Conservation (phyloP, 2,329 filamentous ascomycete species). For the Claviceps arundinis region DNA sequence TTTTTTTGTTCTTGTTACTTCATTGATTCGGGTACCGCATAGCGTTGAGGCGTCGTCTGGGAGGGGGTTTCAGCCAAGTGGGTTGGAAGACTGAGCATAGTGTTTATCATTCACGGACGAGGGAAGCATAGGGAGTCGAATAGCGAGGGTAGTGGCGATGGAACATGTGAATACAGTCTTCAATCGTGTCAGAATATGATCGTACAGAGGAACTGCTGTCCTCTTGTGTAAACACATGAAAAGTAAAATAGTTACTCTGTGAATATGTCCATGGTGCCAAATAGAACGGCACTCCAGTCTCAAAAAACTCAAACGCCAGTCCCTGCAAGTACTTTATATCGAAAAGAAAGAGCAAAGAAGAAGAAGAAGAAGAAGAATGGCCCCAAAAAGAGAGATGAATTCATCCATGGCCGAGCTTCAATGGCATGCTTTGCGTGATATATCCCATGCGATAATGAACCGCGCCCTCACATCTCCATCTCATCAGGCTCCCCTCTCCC, state of each 20-base stretch:
- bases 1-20: neutral
- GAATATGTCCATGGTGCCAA: neutral
- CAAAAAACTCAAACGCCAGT: neutral
- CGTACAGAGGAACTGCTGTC: neutral
- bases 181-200: neutral
- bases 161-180: neutral
- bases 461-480: neutral
- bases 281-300: neutral
- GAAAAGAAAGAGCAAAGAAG: neutral
- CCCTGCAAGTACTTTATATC: neutral
- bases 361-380: neutral
- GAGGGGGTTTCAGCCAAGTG: neutral
- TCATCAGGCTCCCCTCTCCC: slow-evolving; percentile 11
- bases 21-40: neutral
- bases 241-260: neutral
- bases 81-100: too few species aligned
- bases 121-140: neutral
- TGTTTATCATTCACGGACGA: neutral
- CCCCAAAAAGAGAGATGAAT: too few species aligned
- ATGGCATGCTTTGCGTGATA: too few species aligned
- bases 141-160: neutral
- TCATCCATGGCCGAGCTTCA: too few species aligned
- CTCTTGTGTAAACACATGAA: neutral
- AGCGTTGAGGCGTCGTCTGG: neutral
- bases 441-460: too few species aligned